Conservation (phyloP, 768 basidiomycete genomes). For the Lactarius sanguifluus region DNA sequence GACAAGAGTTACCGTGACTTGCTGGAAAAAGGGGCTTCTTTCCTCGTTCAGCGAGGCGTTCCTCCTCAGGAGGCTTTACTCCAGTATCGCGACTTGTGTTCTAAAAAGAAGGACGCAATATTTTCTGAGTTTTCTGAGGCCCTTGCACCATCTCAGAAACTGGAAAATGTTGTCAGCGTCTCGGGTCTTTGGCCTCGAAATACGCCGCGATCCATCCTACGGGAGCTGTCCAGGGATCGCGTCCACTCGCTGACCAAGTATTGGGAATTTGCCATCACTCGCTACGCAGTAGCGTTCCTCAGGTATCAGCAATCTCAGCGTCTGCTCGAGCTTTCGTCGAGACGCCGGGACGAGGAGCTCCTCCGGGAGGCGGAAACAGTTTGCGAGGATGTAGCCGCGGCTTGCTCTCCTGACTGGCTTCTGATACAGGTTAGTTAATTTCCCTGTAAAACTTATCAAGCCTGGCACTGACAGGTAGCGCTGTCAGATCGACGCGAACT, state of each 20-base stretch:
- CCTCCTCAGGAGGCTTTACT: background rate
- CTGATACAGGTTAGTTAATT: slow-evolving; percentile 16
- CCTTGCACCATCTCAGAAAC: slow-evolving; percentile 3
- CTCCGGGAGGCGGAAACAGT: slow-evolving; percentile 5
- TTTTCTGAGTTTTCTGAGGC: background rate
- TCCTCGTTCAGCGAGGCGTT: background rate
- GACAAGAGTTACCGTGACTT: background rate
- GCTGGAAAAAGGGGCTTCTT: background rate
- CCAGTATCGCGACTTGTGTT: background rate
- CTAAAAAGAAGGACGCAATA: background rate
- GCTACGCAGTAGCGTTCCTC: slow-evolving; percentile 11
- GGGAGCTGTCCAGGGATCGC: slow-evolving; percentile 32
- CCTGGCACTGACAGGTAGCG: background rate
- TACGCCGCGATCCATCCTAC: slow-evolving; percentile 10
- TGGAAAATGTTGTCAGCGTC: background rate
- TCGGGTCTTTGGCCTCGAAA: slow-evolving; percentile 21
- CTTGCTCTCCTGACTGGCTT: slow-evolving; percentile 15
- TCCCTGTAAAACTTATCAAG: background rate
- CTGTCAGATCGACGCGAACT: slow-evolving; percentile 45
- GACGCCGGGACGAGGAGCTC: slow-evolving; percentile 4
- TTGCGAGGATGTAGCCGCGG: background rate
- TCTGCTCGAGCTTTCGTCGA: slow-evolving; percentile 12
- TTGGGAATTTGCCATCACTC: background rate
- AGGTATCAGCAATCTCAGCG: slow-evolving; percentile 16
- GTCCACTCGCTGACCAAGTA: slow-evolving; percentile 9